Evolutionary conservation across 176 grass and related monocot species (phyloP), one percentile per base, ranked within the genome.

Genomic region (Lolium perenne): DNA sequence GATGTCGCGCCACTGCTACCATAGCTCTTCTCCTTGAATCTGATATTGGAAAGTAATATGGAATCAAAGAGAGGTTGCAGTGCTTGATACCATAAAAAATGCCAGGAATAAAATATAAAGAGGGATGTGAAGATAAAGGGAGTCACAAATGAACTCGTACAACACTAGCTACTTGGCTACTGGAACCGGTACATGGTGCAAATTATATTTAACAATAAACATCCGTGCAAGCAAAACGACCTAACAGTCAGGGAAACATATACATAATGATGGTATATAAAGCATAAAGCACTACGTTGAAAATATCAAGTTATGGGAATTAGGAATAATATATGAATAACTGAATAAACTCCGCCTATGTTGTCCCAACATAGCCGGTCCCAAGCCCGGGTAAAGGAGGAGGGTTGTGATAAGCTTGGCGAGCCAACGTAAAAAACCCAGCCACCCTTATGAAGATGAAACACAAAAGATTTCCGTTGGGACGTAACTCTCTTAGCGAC

Each of bases 21-120:
- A 53, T 88, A 95, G 55, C 67, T 91, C 86, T 91, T 98, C 91
- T 98, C 91, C 83, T 98, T 98, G 73, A 95, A 95, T 82, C 95
- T 97, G 79, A 86, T 72, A 88, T 83, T 81, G n/a, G 8, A 80
- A 89, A 63, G 12, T 3, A 88, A 63, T 22, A 83, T 82, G 38
- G 15, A 86, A 22, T 77, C 21, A 71, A 57, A 53, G 20, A 86
- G 51, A 60, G 53, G 7, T 43, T 62, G 20, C 16, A 48, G 23
- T 21, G 45, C 4, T 68, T 43, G 72, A 20, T 32, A 58, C 40
- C 38, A 25, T 67, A 58, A 75, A 64, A 83, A 22, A 17, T 60
- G 76, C 6, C 45, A 11, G 2, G 0, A 78, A 60, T 4, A 5
- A 84, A 80, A 79, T 20, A 64, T 7, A 84, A 88, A 38, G n/a